Conservation (phyloP, 306 rosid species). For the Malus orientalis region DNA sequence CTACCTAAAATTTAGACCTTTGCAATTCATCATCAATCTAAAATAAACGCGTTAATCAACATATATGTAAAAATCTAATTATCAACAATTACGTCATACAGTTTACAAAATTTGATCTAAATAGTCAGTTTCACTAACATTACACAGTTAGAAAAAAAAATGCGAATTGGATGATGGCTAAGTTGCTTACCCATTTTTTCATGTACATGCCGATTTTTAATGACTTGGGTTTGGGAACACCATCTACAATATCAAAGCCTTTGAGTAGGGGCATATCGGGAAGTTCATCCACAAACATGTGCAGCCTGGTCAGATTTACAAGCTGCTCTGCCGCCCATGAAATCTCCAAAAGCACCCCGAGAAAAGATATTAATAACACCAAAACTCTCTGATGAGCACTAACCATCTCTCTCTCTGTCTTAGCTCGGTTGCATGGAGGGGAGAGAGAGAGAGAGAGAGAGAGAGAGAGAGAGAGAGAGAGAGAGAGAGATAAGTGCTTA, state of each 20-base stretch:
- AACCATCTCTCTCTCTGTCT: background rate
- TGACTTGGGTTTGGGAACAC: slow-evolving; percentile 41
- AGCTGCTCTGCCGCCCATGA: slow-evolving; percentile 30
- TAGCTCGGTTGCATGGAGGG: background rate
- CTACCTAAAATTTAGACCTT: no score
- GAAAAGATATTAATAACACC: background rate
- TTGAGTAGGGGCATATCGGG: slow-evolving; percentile 48
- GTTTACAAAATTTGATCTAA: no score
- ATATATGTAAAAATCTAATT: no score
- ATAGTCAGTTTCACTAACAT: no score
- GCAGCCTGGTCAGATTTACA: slow-evolving; percentile 26
- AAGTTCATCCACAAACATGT: slow-evolving; percentile 69
- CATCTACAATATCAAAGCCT: slow-evolving; percentile 29
- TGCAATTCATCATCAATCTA: no score
- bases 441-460: background rate
- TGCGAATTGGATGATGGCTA: background rate
- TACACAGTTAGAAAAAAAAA: no score
- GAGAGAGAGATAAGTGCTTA: background rate
- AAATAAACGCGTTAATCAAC: no score
- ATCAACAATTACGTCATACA: no score
- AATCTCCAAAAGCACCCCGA: background rate
- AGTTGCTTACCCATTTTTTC: slow-evolving; percentile 56
- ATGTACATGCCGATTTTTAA: slow-evolving; percentile 66
- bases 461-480: background rate
- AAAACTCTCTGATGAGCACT: background rate